phyloP scores from a whole-genome alignment of 176 grass and related monocot species.

The Oryza brachyantha region DNA sequence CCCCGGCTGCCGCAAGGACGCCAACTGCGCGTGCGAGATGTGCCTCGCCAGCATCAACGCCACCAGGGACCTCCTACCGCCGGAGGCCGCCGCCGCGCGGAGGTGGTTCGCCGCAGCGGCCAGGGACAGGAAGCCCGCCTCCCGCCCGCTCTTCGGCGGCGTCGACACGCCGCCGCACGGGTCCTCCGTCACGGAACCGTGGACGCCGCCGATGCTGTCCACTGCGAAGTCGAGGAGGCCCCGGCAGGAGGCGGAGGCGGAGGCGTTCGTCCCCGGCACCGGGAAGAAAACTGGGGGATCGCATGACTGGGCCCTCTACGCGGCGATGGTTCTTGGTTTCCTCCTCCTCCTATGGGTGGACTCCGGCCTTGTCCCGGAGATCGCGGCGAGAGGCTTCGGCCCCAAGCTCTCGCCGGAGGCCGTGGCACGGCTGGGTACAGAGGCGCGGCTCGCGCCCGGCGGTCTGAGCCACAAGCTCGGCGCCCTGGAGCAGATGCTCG shows the following conservation, averaged over 20 bases:
- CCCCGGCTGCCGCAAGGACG: slow-evolving; percentile 76
- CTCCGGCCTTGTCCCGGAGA: slow-evolving; percentile 51
- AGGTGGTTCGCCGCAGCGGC: slow-evolving; percentile 36
- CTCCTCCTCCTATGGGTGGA: slow-evolving; percentile 58
- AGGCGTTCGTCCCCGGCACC: too few species aligned
- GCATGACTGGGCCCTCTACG: slow-evolving; percentile 27
- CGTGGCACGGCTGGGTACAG: slow-evolving; percentile 34
- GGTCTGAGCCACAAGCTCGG: slow-evolving; percentile 39
- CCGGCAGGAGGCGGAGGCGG: not conserved
- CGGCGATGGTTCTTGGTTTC: slow-evolving; percentile 36
- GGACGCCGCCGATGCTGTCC: slow-evolving; percentile 52
- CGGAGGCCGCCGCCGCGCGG: slow-evolving; percentile 40
- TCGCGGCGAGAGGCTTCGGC: slow-evolving; percentile 36
- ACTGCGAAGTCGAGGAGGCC: slow-evolving; percentile 44
- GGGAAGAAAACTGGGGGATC: not conserved
- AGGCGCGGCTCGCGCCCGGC: slow-evolving; percentile 33
- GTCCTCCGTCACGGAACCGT: slow-evolving; percentile 18
- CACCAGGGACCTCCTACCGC: slow-evolving; percentile 71
- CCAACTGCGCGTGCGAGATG: slow-evolving; percentile 86
- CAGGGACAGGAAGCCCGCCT: not conserved
- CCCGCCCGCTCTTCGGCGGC: slow-evolving; percentile 17
- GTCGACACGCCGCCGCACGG: not conserved
- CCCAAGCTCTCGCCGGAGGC: slow-evolving; percentile 54
- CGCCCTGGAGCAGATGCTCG: slow-evolving; percentile 41
- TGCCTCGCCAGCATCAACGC: slow-evolving; percentile 90